Evolutionary conservation across 768 basidiomycete species (phyloP).

Genomic region (Mycena sanguinolenta): DNA sequence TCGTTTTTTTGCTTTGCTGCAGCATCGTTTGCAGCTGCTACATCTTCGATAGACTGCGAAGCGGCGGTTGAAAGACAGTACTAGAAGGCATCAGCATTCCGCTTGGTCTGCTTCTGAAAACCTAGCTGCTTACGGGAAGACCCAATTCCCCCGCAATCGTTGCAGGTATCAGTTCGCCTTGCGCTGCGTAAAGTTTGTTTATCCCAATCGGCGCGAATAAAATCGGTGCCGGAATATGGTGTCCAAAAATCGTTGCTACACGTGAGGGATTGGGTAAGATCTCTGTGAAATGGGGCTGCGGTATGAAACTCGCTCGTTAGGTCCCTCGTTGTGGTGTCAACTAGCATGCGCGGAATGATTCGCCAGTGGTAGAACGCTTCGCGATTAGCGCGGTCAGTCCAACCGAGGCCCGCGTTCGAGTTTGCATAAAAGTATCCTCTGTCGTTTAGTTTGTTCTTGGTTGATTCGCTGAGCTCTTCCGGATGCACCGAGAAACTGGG

Average conservation of each 20-base stretch:
- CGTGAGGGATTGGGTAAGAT: background rate
- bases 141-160: constrained; percentile 63
- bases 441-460: constrained; percentile 45
- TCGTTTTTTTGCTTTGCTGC: constrained; percentile 53
- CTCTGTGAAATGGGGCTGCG: background rate
- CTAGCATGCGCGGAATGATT: constrained; percentile 70
- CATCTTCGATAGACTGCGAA: constrained; percentile 64
- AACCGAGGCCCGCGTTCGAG: constrained; percentile 65
- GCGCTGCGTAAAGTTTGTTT: constrained; percentile 61
- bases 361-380: constrained; percentile 68
- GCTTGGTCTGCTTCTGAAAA: background rate
- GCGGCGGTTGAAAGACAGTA: constrained; percentile 67
- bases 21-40: constrained; percentile 60
- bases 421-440: constrained; percentile 66
- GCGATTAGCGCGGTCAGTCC: constrained; percentile 66
- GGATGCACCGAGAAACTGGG: constrained; percentile 58
- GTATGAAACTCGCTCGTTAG: constrained; percentile 60
- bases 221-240: constrained; percentile 63
- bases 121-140: constrained; percentile 20
- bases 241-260: constrained; percentile 60
- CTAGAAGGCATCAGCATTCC: constrained; percentile 30
- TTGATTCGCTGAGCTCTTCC: constrained; percentile 40
- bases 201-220: constrained; percentile 70
- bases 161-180: constrained; percentile 57
- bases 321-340: constrained; percentile 59